Conservation (phyloP, 2,329 filamentous ascomycete species). For the Ophiocordyceps robertsii region DNA sequence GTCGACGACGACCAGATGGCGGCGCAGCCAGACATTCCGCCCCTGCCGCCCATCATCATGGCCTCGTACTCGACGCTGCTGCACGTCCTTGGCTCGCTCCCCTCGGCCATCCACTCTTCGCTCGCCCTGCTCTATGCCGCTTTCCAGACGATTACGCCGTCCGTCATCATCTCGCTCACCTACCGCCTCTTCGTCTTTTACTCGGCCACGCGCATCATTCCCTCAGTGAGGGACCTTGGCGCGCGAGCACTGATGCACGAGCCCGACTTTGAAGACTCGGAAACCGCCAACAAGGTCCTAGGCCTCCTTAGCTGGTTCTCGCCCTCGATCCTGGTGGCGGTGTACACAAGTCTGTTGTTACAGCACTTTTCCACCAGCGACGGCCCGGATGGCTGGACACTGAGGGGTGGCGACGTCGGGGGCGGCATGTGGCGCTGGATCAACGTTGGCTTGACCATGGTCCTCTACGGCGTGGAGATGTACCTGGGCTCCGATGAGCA, state of each 20-base stretch:
- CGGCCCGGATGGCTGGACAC: slow-evolving; percentile 65
- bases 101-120: slow-evolving; percentile 67
- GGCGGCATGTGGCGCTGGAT: slow-evolving; percentile 90
- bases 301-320: slow-evolving; percentile 88
- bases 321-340: slow-evolving; percentile 84
- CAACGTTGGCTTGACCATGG: slow-evolving; percentile 81
- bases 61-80: slow-evolving; percentile 89
- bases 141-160: slow-evolving; percentile 89
- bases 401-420: slow-evolving; percentile 64
- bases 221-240: slow-evolving; percentile 77
- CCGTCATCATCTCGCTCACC: slow-evolving; percentile 85
- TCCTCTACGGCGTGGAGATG: slow-evolving; percentile 78
- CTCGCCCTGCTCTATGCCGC: slow-evolving; percentile 82
- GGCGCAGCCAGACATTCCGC: slow-evolving; percentile 77
- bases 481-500: slow-evolving; percentile 75
- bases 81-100: slow-evolving; percentile 71
- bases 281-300: slow-evolving; percentile 67
- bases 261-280: slow-evolving; percentile 71
- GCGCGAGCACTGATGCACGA: slow-evolving; percentile 73
- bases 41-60: slow-evolving; percentile 96
- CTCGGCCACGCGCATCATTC: slow-evolving; percentile 88
- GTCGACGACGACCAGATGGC: slow-evolving; percentile 32
- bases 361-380: slow-evolving; percentile 83
- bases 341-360: slow-evolving; percentile 89
- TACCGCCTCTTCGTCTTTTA: slow-evolving; percentile 95